These are phyloP conservation scores for Chlorophyllum brunneum DNA, from an alignment of 768 basidiomycete species.

Conservation along the genomic window DNA sequence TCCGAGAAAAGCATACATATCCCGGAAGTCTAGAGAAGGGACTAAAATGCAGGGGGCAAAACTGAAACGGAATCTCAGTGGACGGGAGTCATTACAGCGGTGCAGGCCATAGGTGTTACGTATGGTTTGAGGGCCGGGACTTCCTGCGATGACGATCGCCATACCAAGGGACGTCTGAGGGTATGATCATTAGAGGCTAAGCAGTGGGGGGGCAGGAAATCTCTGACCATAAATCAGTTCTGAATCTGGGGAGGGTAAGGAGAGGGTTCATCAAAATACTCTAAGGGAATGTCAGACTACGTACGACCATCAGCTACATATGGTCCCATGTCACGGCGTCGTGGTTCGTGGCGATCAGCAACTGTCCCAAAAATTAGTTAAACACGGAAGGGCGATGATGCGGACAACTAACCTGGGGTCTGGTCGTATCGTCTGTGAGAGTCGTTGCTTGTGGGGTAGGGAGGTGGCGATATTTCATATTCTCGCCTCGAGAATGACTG, in stretches of 20 bases:
- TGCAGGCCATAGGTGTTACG: not conserved
- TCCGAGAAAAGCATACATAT: no score
- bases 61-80: not conserved
- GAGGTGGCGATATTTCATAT: conserved; percentile 3
- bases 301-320: no score
- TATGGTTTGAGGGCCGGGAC: not conserved
- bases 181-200: conserved; percentile 43
- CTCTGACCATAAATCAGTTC: no score
- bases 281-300: no score
- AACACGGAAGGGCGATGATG: no score
- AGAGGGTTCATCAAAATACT: no score
- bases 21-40: no score
- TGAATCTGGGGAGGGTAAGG: no score
- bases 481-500: not conserved
- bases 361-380: no score
- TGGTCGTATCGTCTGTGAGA: not conserved
- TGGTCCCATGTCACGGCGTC: no score
- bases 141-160: not conserved
- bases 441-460: not conserved
- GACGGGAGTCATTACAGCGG: not conserved
- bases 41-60: not conserved
- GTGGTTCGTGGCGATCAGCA: no score
- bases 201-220: not conserved
- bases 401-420: no score
- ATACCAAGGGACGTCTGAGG: conserved; percentile 63